Base-by-base conservation (phyloP, 371 early-diverging fungal species). In the Mortierella sp. region DNA sequence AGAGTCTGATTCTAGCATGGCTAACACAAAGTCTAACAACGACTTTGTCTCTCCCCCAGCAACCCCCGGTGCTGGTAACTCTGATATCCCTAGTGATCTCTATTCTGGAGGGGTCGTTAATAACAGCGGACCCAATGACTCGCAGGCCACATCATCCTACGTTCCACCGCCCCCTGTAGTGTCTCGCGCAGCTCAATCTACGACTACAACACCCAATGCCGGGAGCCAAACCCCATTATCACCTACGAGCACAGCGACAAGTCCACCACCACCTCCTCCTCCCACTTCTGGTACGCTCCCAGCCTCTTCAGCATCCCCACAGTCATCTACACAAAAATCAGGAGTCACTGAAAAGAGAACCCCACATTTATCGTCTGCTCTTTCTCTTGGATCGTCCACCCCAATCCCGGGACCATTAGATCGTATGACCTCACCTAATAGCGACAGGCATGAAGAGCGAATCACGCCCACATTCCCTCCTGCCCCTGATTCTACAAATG, bases 381-480 rank as follows among this genome's bases (percentile, higher is more conserved):
- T 37, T 9, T 37, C 37, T 1, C 26, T 29, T 26, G 72, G 62
- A 4, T 56, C 66, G 11, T 72, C 77, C 12, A 76, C 77, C 0
- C 77, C 77, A 14, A 76, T 76, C 48, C 77, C 77, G 29, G 77
- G 77, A 23, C 66, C 68, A 14, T n/a, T 76, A 43, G 77, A 76
- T 26, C 65, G 69, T 4, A 37, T 37, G 37, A 9, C 9, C 37
- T 37, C 37, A 9, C 37, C 3, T 3, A 37, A 37, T 37, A 5
- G 5, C 3, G 9, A 5, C 37, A 37, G 9, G 37, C 3, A 9
- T 9, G 37, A 3, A 9, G 37, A 37, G 9, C 37, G 37, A 9
- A 37, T 9, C 37, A 37, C 37, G 37, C 37, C 37, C 37, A 37
- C 37, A 9, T 37, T 37, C 37, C 9, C 37, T 37, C 37, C 37